Base-by-base conservation (phyloP, 176 grass and related monocot species). In the Triticum monococcum region DNA sequence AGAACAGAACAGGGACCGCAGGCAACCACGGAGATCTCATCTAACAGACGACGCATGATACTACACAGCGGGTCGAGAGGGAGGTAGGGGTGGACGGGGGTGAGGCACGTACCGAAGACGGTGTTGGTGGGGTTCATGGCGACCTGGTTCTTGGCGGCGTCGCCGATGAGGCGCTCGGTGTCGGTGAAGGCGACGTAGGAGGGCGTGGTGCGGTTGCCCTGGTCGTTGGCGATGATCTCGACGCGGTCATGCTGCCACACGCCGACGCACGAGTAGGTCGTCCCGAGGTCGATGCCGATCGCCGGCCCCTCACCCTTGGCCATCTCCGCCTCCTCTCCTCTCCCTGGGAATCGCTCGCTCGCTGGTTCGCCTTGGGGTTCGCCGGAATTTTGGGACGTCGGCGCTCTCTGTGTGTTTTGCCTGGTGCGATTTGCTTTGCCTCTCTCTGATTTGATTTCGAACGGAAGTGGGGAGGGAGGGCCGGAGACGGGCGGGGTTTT, bases 101-200 rank as follows among this genome's bases (percentile, higher is more conserved):
- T 11, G 18, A 6, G 14, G 18, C 5, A 90, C 81, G 86, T 87
- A 94, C 94, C 94, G 71, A 97, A 97, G 56, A 97, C 94, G 68
- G 94, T 97, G 86, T 97, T 97, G 90, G 64, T 92, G 43, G 94
- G 92, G 86, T 97, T 97, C 94, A 97, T 97, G 89, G 94, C 94
- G 86, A 97, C 94, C 94, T 97, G 94, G 78, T 97, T 97, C 94
- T 94, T 97, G 20, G 94, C 94, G 1, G 94, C 92, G 26, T 97
- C 92, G 68, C 94, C 92, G 83, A 97, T 92, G 85, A 97, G 88
- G 23, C 94, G 86, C 86, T 97, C 94, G 79, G 88, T 87, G 83
- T 94, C 94, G 72, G 94, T 97, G 91, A 97, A 97, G 66, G 83
- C 94, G 31, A 92, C 94, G 70, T 97, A 94, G 24, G 94, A 94